Evolutionary conservation across 192 early-diverging fungal species (phyloP).

Genomic region (Coemansia sp.): DNA sequence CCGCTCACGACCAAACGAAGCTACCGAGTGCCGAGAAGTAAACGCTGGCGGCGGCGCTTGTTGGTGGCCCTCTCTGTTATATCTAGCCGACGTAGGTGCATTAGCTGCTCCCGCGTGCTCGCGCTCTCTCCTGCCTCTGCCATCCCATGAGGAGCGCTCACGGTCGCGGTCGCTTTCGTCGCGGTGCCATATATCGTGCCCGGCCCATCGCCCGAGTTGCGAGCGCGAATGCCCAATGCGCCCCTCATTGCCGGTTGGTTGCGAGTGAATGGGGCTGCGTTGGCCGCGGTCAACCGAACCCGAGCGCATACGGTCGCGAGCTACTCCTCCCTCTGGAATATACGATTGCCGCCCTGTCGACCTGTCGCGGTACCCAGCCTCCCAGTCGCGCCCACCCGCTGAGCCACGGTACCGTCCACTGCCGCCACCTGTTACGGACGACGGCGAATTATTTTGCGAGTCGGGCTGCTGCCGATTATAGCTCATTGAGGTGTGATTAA

Average conservation of each 20-base stretch:
- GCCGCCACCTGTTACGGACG: background rate
- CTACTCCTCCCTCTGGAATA: slow-evolving; percentile 9
- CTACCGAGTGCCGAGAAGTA: slow-evolving; percentile 12
- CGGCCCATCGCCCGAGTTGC: slow-evolving; percentile 12
- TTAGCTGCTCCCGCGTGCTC: slow-evolving; percentile 9
- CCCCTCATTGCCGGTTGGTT: background rate
- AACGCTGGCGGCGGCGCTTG: slow-evolving; percentile 17
- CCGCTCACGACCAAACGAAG: slow-evolving; percentile 8
- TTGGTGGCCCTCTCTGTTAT: slow-evolving; percentile 6
- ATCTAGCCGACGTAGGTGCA: background rate
- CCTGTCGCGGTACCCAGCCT: slow-evolving; percentile 15
- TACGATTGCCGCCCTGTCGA: slow-evolving; percentile 7
- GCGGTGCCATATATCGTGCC: slow-evolving; percentile 16
- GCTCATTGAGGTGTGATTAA: slow-evolving; percentile 14
- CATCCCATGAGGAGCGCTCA: slow-evolving; percentile 10
- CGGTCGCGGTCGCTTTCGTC: slow-evolving; percentile 9
- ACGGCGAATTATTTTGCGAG: slow-evolving; percentile 13
- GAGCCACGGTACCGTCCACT: slow-evolving; percentile 5
- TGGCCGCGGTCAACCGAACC: slow-evolving; percentile 13
- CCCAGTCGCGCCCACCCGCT: slow-evolving; percentile 17
- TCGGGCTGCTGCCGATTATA: slow-evolving; percentile 30
- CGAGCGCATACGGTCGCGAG: slow-evolving; percentile 17
- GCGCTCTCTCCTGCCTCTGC: slow-evolving; percentile 11
- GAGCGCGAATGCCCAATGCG: slow-evolving; percentile 12
- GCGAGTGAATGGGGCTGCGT: background rate